These are phyloP conservation scores for Phyllachora maydis DNA, from an alignment of 2,329 filamentous ascomycete genomes.

Conservation along the genomic window DNA sequence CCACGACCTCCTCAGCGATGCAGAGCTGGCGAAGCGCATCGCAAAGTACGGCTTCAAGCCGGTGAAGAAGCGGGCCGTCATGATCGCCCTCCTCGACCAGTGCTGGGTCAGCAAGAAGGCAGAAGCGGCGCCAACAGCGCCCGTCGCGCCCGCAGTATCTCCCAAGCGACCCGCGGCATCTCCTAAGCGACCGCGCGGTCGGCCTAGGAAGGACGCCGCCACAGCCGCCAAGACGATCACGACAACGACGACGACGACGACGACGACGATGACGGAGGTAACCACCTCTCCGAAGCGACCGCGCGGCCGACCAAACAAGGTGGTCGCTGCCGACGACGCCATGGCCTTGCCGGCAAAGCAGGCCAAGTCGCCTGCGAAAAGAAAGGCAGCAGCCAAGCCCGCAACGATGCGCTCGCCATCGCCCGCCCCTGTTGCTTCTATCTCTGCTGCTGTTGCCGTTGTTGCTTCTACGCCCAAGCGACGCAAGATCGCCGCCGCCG, in stretches of 20 bases:
- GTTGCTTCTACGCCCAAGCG: constrained; percentile 9
- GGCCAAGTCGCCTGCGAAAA: background rate
- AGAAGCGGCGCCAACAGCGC: constrained; percentile 12
- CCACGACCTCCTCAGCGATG: constrained; percentile 39
- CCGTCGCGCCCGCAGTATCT: constrained; percentile 10
- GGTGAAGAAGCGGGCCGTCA: constrained; percentile 43
- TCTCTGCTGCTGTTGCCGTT: too few species aligned
- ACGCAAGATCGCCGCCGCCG: constrained; percentile 5
- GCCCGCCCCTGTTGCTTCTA: too few species aligned
- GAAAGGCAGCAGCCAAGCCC: constrained; percentile 6
- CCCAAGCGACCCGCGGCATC: constrained; percentile 9
- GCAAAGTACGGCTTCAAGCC: constrained; percentile 51
- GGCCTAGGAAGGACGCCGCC: constrained; percentile 9
- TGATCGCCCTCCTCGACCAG: constrained; percentile 47
- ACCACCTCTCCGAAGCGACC: too few species aligned
- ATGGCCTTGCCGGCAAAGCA: too few species aligned
- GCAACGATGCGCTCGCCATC: too few species aligned
- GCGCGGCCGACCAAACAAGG: too few species aligned
- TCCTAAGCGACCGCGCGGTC: constrained; percentile 7
- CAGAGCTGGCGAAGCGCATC: constrained; percentile 40
- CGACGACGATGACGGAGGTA: too few species aligned
- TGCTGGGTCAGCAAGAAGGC: constrained; percentile 45
- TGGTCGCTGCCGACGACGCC: too few species aligned
- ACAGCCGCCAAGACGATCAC: background rate
- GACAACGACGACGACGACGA: too few species aligned